A percentile compares a stretch with the other conserved stretches of the same genome.
Evolutionary conservation across 2,329 filamentous ascomycete species (phyloP).

Genomic region (Chaetomium globosum): DNA sequence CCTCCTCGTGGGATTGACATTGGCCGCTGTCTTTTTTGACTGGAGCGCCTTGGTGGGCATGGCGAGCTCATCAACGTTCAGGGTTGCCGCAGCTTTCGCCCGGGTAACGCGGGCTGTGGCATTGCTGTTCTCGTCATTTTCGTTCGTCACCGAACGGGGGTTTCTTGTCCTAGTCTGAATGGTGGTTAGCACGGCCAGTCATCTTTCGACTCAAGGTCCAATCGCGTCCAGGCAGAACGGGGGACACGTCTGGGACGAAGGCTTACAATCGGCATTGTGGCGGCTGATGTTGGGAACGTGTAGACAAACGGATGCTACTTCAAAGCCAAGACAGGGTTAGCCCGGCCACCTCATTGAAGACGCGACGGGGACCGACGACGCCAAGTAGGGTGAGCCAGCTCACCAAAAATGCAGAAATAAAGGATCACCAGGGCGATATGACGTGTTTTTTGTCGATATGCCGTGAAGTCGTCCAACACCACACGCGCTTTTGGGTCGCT

Average conservation of each 20-base stretch:
- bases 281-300: constrained; percentile 21
- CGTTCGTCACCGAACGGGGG: constrained; percentile 79
- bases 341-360: neutral
- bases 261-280: constrained; percentile 35
- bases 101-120: constrained; percentile 81
- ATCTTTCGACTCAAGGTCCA: neutral
- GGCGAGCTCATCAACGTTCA: constrained; percentile 62
- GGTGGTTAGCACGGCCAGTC: constrained; percentile 35
- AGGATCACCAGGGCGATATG: constrained; percentile 22
- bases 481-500: constrained; percentile 22
- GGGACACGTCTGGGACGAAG: neutral
- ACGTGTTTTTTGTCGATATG: constrained; percentile 27
- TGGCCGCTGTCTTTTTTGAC: constrained; percentile 65
- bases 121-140: constrained; percentile 86
- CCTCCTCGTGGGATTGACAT: constrained; percentile 56
- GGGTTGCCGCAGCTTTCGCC: constrained; percentile 84
- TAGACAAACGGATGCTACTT: constrained; percentile 29
- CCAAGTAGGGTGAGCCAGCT: constrained; percentile 17
- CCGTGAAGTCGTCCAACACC: constrained; percentile 15
- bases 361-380: constrained; percentile 10
- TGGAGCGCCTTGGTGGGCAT: constrained; percentile 65
- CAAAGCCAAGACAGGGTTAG: constrained; percentile 28
- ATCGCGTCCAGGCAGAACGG: constrained; percentile 4
- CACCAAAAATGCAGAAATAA: constrained; percentile 32
- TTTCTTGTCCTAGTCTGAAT: constrained; percentile 68